A percentile compares a stretch with the other conserved stretches of the same genome.
Evolutionary conservation across 148 eudicot species (phyloP).

Genomic region (Cornus controversa): DNA sequence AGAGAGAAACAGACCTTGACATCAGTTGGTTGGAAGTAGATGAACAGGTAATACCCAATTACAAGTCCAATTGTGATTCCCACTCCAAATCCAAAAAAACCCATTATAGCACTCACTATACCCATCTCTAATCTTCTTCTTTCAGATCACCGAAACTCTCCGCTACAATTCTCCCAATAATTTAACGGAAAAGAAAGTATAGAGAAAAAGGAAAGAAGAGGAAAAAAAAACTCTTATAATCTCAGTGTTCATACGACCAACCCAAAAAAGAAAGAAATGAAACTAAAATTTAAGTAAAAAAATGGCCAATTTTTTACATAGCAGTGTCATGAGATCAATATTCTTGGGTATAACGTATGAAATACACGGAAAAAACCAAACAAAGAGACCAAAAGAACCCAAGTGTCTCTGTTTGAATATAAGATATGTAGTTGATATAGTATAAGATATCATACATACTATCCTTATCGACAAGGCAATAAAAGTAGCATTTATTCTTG

Average conservation of each 20-base stretch:
- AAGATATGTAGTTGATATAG: neutral
- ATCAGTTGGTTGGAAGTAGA: conserved; percentile 67
- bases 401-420: neutral
- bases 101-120: conserved; percentile 60
- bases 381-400: neutral
- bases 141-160: conserved; percentile 10
- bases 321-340: neutral
- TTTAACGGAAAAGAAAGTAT: neutral
- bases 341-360: neutral
- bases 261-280: neutral
- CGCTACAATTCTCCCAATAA: neutral
- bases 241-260: neutral
- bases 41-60: conserved; percentile 76
- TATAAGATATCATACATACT: neutral
- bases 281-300: no score
- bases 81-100: conserved; percentile 80
- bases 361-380: neutral
- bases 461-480: conserved; percentile 7
- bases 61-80: conserved; percentile 71
- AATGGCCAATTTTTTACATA: neutral
- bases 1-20: conserved; percentile 58
- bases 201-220: neutral
- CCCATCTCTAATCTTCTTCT: conserved; percentile 57
- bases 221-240: neutral
- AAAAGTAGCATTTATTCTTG: conserved; percentile 11